Evolutionary conservation across 164 flowering plant genomes (phyloP).

Genomic region (Buxus sempervirens): DNA sequence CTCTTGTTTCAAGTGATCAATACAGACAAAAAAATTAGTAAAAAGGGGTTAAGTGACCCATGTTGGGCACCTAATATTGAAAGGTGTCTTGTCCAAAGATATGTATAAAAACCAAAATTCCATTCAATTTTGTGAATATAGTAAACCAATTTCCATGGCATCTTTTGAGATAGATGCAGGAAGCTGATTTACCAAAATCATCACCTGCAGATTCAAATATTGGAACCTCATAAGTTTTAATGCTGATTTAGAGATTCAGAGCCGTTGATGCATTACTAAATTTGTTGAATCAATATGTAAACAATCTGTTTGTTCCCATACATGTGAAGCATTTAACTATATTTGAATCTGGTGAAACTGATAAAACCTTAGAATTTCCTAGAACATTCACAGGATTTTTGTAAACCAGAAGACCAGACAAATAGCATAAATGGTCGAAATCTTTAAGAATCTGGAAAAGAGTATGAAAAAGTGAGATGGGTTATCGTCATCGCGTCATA

Average conservation of each 20-base stretch:
- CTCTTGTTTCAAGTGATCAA: not conserved
- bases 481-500: conserved; percentile 13
- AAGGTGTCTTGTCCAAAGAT: no score
- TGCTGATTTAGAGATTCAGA: not conserved
- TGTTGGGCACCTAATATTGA: no score
- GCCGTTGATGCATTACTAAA: not conserved
- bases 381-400: not conserved
- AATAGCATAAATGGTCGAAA: not conserved
- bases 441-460: not conserved
- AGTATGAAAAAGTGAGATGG: not conserved
- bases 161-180: not conserved
- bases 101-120: not conserved
- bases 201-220: not conserved
- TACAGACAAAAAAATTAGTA: not conserved
- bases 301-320: not conserved
- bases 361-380: not conserved
- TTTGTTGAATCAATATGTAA: not conserved
- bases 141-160: not conserved
- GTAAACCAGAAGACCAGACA: not conserved
- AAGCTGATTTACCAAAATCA: not conserved
- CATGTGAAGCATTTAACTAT: not conserved
- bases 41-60: not conserved
- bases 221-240: not conserved
- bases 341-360: not conserved
- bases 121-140: no score